These are phyloP conservation scores for Omphalotus guepiniiformis DNA, from an alignment of 768 basidiomycete species.

Conservation along the genomic window DNA sequence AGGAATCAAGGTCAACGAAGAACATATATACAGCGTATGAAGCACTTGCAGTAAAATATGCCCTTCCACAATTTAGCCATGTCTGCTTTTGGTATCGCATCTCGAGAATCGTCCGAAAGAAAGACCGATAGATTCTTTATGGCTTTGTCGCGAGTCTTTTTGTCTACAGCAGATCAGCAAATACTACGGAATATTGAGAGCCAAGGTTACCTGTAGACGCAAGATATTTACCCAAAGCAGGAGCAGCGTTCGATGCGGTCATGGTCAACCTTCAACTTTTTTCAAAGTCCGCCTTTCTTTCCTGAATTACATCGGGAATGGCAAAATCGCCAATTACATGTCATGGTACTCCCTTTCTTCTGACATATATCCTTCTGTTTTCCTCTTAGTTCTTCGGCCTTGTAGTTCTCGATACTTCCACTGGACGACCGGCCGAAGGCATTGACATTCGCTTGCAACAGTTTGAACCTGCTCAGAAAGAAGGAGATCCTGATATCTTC, in stretches of 20 bases:
- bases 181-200: constrained; percentile 18
- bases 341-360: constrained; percentile 52
- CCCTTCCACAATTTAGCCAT: constrained; percentile 97
- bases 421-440: constrained; percentile 75
- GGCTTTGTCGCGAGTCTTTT: constrained; percentile 89
- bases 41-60: constrained; percentile 82
- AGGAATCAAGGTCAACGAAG: not conserved
- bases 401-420: constrained; percentile 80
- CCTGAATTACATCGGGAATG: constrained; percentile 21
- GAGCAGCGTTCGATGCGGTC: constrained; percentile 36
- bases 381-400: not conserved
- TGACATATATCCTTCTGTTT: not conserved
- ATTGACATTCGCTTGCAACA: constrained; percentile 62
- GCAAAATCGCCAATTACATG: constrained; percentile 85
- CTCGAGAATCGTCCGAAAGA: constrained; percentile 61
- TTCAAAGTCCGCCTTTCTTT: not conserved
- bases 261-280: constrained; percentile 16
- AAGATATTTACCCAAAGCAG: constrained; percentile 86
- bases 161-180: constrained; percentile 48
- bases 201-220: constrained; percentile 74
- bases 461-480: constrained; percentile 28
- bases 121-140: constrained; percentile 75
- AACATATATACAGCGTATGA: not conserved
- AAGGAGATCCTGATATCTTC: constrained; percentile 41
- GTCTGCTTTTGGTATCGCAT: constrained; percentile 64